These are phyloP conservation scores for Lignosus rhinocerotis DNA, from an alignment of 1,284 basidiomycete species.

Conservation along the genomic window DNA sequence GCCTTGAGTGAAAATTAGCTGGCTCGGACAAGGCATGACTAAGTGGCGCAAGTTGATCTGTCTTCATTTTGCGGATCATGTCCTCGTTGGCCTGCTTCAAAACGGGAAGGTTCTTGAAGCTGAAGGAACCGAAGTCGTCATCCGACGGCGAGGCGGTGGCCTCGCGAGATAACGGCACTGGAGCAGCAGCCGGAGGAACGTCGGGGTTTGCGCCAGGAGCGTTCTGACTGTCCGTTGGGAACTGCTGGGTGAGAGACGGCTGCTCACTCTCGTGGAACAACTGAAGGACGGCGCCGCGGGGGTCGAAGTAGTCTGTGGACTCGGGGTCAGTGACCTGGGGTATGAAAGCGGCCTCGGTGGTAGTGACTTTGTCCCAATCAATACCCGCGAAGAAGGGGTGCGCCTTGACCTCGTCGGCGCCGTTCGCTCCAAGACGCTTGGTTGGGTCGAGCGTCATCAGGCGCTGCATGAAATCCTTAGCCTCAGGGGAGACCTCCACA, in stretches of 20 bases:
- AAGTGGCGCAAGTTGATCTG: conserved; percentile 75
- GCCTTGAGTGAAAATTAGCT: conserved; percentile 53
- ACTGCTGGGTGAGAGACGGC: conserved; percentile 49
- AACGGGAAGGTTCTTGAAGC: conserved; percentile 96
- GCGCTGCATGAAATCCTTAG: conserved; percentile 88
- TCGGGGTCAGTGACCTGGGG: conserved; percentile 95
- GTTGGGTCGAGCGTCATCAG: conserved; percentile 85
- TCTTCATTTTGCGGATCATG: conserved; percentile 92
- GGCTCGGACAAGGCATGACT: conserved; percentile 73
- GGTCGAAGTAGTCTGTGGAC: conserved; percentile 99
- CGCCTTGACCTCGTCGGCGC: conserved; percentile 90
- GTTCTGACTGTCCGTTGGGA: conserved; percentile 45
- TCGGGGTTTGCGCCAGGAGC: conserved; percentile 33
- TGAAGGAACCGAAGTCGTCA: conserved; percentile 97
- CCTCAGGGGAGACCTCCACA: conserved; percentile 85
- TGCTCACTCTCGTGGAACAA: conserved; percentile 84
- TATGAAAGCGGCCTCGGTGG: conserved; percentile 91
- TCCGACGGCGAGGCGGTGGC: conserved; percentile 52
- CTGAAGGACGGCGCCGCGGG: conserved; percentile 88
- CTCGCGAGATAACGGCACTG: conserved; percentile 48
- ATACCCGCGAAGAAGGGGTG: conserved; percentile 92
- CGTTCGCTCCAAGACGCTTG: conserved; percentile 82
- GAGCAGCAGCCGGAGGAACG: conserved; percentile 42
- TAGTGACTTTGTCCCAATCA: conserved; percentile 92
- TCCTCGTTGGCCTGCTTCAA: conserved; percentile 99